Base-by-base conservation (phyloP, 345 rosid species). In the Eucalyptus sp. region DNA sequence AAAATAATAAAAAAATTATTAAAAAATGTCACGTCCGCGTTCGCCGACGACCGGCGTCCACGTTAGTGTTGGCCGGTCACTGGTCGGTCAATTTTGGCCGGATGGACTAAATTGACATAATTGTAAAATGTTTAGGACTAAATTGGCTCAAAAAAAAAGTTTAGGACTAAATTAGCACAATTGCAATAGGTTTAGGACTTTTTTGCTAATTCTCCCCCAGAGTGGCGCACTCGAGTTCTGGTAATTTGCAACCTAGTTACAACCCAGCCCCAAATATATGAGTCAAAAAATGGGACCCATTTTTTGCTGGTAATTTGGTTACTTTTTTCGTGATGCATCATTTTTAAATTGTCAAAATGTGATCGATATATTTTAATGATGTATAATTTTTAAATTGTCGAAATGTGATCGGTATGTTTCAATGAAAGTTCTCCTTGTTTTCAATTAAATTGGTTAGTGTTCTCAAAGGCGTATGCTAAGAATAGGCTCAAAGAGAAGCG, bases 191-290 rank as follows among this genome's bases (percentile, higher is more conserved):
- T 37, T 37, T 37, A 37, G 41, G 41, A 37, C 41, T 37, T 37
- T 37, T 37, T 37, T 37, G 41, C 4, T 37, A 37, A 37, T 37
- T 37, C 4, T 37, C 41, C 41, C 41, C 89, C 93, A 92, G 48
- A 95, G 86, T 52, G 56, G 56, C 29, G 87, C 85, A 84, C 88
- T 90, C 15, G 95, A 86, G 54, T 90, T 90, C 44, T 94, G 6
- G 62, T 56, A 56, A 56, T 24, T 25, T 56, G 62, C 29, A 56
- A 56, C 12, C 62, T 24, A 6, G 24, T 56, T 56, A 56, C 13
- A 24, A 10, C 62, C 29, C 62, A 56, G 8, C 62, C 29, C 62
- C 62, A 56, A 56, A 56, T 56, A 56, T 56, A 8, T 56, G 62
- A 56, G 62, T 56, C 0, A 56, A 56, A 56, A 56, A 56, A 56